Evolutionary conservation across 129 eudicot genomes (phyloP), one percentile per base, ranked within the genome.

Genomic region (Flaveria robusta): DNA sequence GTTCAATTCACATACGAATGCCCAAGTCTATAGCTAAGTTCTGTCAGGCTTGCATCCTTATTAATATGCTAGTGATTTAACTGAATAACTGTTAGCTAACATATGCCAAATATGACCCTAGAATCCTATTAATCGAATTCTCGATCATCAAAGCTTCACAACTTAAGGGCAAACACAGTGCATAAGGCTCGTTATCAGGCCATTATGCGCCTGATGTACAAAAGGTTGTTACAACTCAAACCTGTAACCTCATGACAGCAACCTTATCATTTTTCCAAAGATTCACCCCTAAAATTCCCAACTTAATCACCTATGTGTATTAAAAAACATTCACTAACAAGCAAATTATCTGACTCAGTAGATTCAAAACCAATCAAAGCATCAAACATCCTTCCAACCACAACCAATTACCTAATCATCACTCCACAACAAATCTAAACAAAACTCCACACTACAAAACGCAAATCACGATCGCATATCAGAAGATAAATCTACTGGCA

Each of bases 291-390:
- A 37, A 51, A 56, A 27, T 18, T 49, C 9, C 34, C 51, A 77
- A 42, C 27, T 18, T 29, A 14, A 59, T 23, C 77, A 20, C 16
- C 43, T 50, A 10, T 2, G 49, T 56, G n/a, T 56, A 27, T 19
- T 29, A 0, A n/a, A 59, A 51, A 42, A 78, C 51, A 58, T 58
- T 78, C 71, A 60, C 65, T 29, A 63, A 56, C 18, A 77, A 67
- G 10, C 42, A 8, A 70, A 78, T 22, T 22, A 58, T 58, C 65
- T 54, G 27, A 19, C 26, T 19, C 0, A 54, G 1, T 19, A 54
- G 65, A 22, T 23, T 54, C 62, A 20, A 3, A 20, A 58, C 20
- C 31, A 56, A 56, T 56, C 67, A 27, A 27, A 27, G 31, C 3
- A 23, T 27, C 15, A 62, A 14, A 10, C 43, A 58, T 34, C 1